Conservation (phyloP, 1,284 basidiomycete species). For the Trametes hirsuta region DNA sequence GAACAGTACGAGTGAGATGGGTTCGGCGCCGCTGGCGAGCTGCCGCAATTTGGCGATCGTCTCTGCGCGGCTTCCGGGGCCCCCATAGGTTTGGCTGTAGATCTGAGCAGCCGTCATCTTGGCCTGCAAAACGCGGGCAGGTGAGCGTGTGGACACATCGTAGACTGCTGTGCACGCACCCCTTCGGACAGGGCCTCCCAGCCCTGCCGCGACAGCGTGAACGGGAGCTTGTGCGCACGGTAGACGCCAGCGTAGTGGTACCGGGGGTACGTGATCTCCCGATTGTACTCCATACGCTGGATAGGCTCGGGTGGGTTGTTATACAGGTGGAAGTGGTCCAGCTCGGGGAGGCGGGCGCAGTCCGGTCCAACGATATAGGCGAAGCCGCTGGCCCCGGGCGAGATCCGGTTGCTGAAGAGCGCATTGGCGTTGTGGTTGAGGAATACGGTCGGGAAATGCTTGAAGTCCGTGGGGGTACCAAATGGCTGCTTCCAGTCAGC, state of each 20-base stretch:
- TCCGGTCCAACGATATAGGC: too few species aligned
- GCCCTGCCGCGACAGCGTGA: neutral
- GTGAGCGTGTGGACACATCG: neutral
- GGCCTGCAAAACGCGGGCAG: neutral
- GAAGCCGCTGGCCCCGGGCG: too few species aligned
- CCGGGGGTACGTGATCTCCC: neutral
- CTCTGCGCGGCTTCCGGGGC: neutral
- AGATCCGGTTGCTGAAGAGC: too few species aligned
- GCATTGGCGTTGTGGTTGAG: too few species aligned
- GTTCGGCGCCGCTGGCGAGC: neutral
- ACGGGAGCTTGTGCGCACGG: constrained; percentile 11
- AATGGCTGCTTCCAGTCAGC: too few species aligned
- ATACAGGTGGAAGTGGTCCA: constrained; percentile 15
- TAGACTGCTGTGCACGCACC: neutral
- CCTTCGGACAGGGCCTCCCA: constrained; percentile 4
- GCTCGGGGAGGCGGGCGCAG: neutral
- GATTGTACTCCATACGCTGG: neutral
- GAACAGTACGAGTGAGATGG: constrained; percentile 2
- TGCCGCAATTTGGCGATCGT: neutral
- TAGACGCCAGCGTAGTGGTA: constrained; percentile 19
- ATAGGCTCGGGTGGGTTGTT: constrained; percentile 1
- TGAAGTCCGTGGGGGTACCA: too few species aligned
- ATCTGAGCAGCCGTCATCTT: neutral
- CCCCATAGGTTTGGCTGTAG: neutral
- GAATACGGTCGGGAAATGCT: too few species aligned